Evolutionary conservation across 2,329 filamentous ascomycete genomes (phyloP).

Genomic region (Pestalotiopsis sp.): DNA sequence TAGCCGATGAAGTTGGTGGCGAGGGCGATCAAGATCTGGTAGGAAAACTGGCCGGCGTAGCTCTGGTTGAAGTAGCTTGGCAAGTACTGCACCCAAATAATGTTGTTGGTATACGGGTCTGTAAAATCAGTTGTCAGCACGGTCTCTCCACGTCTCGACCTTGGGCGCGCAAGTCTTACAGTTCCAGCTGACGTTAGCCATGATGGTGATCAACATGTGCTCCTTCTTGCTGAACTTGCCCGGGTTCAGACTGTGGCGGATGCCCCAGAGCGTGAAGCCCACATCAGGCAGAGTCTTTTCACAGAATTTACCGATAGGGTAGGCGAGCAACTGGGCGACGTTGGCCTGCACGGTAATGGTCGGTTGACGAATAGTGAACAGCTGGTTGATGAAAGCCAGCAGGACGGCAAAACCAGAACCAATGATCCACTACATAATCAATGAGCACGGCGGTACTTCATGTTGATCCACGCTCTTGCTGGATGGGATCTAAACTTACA

Average conservation of each 20-base stretch:
- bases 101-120: conserved; percentile 50
- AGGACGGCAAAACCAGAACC: conserved; percentile 53
- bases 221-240: conserved; percentile 58
- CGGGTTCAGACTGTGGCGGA: conserved; percentile 33
- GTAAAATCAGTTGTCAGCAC: neutral
- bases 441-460: neutral
- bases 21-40: conserved; percentile 52
- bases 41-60: conserved; percentile 49
- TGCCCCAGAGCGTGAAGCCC: conserved; percentile 47
- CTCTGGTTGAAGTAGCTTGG: conserved; percentile 53
- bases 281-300: conserved; percentile 54
- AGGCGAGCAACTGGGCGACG: conserved; percentile 59
- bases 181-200: conserved; percentile 59
- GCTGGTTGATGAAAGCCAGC: conserved; percentile 56
- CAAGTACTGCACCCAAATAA: conserved; percentile 53
- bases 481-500: neutral
- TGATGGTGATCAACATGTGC: conserved; percentile 60
- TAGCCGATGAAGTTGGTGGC: conserved; percentile 59
- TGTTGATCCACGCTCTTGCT: neutral
- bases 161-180: conserved; percentile 1
- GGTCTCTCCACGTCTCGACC: neutral
- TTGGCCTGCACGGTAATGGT: conserved; percentile 56
- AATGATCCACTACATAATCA: conserved; percentile 43
- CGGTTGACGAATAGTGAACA: conserved; percentile 60
- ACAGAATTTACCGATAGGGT: conserved; percentile 53